Evolutionary conservation across 1,284 basidiomycete species (phyloP), one percentile per base, ranked within the genome.

Genomic region (Farysia itapuensis): DNA sequence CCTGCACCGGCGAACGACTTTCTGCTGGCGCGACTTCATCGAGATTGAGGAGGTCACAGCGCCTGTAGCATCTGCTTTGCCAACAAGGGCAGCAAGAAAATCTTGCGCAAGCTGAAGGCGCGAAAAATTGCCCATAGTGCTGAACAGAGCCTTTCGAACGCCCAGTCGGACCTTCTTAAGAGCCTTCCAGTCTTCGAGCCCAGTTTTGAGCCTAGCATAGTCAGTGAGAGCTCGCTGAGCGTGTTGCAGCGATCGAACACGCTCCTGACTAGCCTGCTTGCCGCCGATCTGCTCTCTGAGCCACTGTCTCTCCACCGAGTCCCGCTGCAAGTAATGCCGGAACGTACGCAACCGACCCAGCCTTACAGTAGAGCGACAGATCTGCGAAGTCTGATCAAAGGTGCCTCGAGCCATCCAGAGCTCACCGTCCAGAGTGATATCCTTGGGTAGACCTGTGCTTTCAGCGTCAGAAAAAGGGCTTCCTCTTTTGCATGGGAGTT

Each of bases 391-490:
- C 30, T 54, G 46, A 18, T 69, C 64, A 33, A 72, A 72, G 4
- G 54, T 36, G 15, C 61, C 67, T 31, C 69, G 60, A 8, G 41
- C 35, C 36, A 69, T 69, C 69, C 69, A 72, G 9, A 77, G 72
- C 45, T 85, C 84, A 19, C 84, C 84, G 48, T 85, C 84, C 4
- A 86, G 80, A 0, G 82, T 82, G 11, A 82, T 69, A 46, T 83
- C 81, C 38, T 80, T 81, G 0, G 85, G 85, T 4, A 86, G 78
- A 40, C 81, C 84, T 85, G 57, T 8, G 3, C 13, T 32, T 9
- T 16, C 5, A 32, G 15, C 12, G 18, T 24, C 20, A 32, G 24
- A 22, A 32, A 14, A 25, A 16, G 12, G 14, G 11, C 15, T n/a
- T 12, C 13, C 9, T 15, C 3, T 6, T 33, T 18, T 3, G 24